These are phyloP conservation scores for Cryptococcus sp. DNA, from an alignment of 1,284 basidiomycete species.

Conservation along the genomic window DNA sequence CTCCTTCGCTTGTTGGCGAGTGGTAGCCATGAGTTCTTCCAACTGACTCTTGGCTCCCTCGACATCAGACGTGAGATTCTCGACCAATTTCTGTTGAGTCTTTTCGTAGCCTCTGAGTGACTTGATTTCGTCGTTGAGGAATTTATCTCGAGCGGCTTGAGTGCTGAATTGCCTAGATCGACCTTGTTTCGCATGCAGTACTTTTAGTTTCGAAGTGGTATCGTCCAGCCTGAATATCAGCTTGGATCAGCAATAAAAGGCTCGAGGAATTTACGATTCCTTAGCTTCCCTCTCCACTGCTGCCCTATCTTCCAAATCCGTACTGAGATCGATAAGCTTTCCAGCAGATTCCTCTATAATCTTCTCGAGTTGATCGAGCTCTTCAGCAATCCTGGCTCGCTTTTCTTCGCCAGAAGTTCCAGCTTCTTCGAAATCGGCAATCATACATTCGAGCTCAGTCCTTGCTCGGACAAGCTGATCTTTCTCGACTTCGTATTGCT, in stretches of 20 bases:
- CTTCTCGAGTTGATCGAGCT: conserved; percentile 60
- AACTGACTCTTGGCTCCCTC: conserved; percentile 70
- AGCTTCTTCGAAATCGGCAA: conserved; percentile 71
- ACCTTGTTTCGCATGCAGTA: conserved; percentile 82
- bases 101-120: conserved; percentile 61
- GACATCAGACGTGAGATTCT: conserved; percentile 63
- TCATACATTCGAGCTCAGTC: conserved; percentile 76
- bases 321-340: conserved; percentile 59
- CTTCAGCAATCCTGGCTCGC: conserved; percentile 54
- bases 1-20: conserved; percentile 58
- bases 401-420: conserved; percentile 61
- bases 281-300: conserved; percentile 63
- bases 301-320: conserved; percentile 62
- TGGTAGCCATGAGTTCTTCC: conserved; percentile 63
- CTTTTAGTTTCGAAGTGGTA: conserved; percentile 62
- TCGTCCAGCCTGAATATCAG: conserved; percentile 58
- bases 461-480: conserved; percentile 67
- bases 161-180: conserved; percentile 79
- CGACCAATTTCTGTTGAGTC: conserved; percentile 58
- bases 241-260: background rate
- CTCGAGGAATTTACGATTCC: conserved; percentile 45
- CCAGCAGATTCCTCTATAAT: conserved; percentile 63
- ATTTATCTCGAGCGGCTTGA: conserved; percentile 73
- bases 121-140: conserved; percentile 66
- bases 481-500: conserved; percentile 43